Evolutionary conservation across 805 yeast species (phyloP).

Genomic region (Cyberlindnera veronae): DNA sequence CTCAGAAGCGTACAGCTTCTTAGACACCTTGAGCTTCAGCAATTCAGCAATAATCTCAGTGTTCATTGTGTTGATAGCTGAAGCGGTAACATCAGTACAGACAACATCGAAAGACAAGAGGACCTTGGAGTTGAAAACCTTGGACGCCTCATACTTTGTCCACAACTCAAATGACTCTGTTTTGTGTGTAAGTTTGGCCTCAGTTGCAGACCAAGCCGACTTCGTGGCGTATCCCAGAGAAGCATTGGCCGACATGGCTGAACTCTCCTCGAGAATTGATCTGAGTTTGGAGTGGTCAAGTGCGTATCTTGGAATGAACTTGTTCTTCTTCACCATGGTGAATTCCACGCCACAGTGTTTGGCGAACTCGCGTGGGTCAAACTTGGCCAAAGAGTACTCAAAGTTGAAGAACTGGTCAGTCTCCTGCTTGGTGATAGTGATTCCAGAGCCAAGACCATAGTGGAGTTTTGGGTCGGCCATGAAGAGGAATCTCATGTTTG

Average conservation of each 20-base stretch:
- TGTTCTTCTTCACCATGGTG: conserved; percentile 25
- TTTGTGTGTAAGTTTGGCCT: conserved; percentile 37
- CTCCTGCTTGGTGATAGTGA: background rate
- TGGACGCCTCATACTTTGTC: conserved; percentile 39
- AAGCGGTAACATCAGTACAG: conserved; percentile 29
- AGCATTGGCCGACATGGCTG: conserved; percentile 28
- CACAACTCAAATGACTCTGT: conserved; percentile 46
- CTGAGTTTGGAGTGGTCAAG: conserved; percentile 28
- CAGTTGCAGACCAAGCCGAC: conserved; percentile 21
- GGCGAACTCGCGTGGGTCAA: conserved; percentile 4
- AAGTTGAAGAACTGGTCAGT: conserved; percentile 45
- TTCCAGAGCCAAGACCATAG: background rate
- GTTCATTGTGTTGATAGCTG: conserved; percentile 40
- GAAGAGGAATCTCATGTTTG: conserved; percentile 34
- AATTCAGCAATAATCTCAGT: conserved; percentile 52
- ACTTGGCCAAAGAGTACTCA: conserved; percentile 30
- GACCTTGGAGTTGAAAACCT: conserved; percentile 29
- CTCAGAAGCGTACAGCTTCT: conserved; percentile 49
- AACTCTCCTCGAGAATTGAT: conserved; percentile 23
- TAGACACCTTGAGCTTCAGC: conserved; percentile 38
- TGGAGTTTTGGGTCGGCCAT: conserved; percentile 28
- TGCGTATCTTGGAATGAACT: conserved; percentile 34
- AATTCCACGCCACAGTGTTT: background rate
- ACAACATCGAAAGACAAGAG: conserved; percentile 46
- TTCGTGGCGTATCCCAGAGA: conserved; percentile 34